These are phyloP conservation scores for Candida jianshihensis DNA, from an alignment of 805 yeast genomes.

Conservation along the genomic window DNA sequence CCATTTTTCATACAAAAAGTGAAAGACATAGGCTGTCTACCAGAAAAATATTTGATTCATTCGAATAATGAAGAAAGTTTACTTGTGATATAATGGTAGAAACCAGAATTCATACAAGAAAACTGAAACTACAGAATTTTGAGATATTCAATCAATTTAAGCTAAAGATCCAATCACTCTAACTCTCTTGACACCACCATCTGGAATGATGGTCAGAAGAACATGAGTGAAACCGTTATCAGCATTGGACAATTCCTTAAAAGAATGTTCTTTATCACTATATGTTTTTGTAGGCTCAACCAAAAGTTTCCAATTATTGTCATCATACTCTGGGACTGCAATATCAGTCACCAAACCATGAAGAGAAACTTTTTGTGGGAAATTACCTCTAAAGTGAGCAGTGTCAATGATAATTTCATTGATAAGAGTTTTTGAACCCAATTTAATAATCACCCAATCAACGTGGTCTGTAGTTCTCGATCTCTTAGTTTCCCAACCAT, in stretches of 20 bases:
- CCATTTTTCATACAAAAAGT: no score
- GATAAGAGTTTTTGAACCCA: conserved; percentile 61
- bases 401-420: conserved; percentile 72
- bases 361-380: conserved; percentile 74
- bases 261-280: conserved; percentile 79
- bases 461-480: conserved; percentile 78
- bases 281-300: conserved; percentile 67
- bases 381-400: conserved; percentile 91
- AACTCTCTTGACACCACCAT: conserved; percentile 92
- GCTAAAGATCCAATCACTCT: conserved; percentile 60
- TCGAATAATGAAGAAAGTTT: no score
- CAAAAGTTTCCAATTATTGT: conserved; percentile 51
- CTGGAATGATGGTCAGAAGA: conserved; percentile 80
- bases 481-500: conserved; percentile 97
- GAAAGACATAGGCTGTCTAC: no score
- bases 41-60: no score
- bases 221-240: conserved; percentile 55
- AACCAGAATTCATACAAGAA: no score
- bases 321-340: conserved; percentile 34
- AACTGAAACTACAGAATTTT: no score
- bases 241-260: conserved; percentile 21
- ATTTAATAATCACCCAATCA: conserved; percentile 84
- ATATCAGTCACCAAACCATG: conserved; percentile 43
- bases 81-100: no score
- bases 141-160: background rate